phyloP scores from a whole-genome alignment of 2,329 filamentous ascomycete species.

The Akanthomyces dipterigenus region DNA sequence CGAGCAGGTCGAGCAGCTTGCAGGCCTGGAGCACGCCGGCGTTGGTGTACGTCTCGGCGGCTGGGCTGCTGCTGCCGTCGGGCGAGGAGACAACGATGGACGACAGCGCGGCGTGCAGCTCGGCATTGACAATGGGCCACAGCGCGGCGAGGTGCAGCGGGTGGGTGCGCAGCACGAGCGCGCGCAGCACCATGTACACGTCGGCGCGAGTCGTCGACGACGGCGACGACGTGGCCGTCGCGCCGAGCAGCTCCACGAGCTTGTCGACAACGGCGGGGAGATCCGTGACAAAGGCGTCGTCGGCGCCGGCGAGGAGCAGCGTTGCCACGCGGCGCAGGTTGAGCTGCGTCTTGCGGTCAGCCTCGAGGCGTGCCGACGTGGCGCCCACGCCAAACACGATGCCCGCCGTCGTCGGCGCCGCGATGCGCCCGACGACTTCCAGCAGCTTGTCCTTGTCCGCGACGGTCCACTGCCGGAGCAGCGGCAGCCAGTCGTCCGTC shows the following conservation, averaged over 20 bases:
- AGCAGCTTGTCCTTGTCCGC: conserved; percentile 82
- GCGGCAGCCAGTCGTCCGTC: conserved; percentile 68
- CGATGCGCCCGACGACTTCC: conserved; percentile 72
- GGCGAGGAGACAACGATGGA: conserved; percentile 66
- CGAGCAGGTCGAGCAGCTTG: conserved; percentile 84
- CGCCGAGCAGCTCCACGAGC: conserved; percentile 75
- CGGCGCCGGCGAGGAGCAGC: conserved; percentile 67
- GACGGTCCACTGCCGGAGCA: conserved; percentile 77
- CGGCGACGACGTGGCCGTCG: conserved; percentile 81
- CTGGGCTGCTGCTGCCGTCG: conserved; percentile 54
- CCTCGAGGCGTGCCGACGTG: conserved; percentile 86
- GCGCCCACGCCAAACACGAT: conserved; percentile 99
- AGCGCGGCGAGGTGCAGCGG: conserved; percentile 73
- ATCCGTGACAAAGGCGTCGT: conserved; percentile 75
- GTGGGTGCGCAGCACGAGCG: conserved; percentile 71
- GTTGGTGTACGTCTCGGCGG: conserved; percentile 69
- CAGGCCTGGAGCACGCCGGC: conserved; percentile 79
- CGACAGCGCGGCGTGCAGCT: conserved; percentile 73
- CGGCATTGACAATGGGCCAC: conserved; percentile 85
- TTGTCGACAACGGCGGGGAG: conserved; percentile 71
- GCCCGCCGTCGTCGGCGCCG: conserved; percentile 81
- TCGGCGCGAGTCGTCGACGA: conserved; percentile 86
- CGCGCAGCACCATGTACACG: conserved; percentile 79
- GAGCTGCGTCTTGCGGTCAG: conserved; percentile 86
- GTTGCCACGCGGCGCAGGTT: conserved; percentile 78